Conservation (phyloP, 257 asterid species). For the Sherardia arvensis region DNA sequence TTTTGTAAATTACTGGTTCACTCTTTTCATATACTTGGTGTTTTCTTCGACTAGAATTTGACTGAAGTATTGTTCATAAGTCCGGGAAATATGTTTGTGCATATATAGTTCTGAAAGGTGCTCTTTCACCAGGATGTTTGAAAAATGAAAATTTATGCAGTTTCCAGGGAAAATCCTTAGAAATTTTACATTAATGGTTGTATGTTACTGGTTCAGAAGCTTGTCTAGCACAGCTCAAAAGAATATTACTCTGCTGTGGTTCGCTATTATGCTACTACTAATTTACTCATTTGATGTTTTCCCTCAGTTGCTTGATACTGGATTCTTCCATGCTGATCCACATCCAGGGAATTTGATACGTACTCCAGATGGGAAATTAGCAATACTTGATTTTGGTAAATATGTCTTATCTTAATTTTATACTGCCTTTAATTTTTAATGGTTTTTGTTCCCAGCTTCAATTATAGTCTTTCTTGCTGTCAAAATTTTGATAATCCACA, state of each 20-base stretch:
- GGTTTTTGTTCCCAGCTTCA: background rate
- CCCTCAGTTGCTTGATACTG: conserved; percentile 94
- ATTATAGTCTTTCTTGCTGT: background rate
- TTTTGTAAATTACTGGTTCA: background rate
- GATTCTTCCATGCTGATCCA: conserved; percentile 99
- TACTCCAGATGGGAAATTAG: conserved; percentile 96
- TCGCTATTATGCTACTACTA: conserved; percentile 3
- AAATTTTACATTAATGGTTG: too few species aligned
- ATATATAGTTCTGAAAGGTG: background rate
- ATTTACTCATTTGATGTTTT: conserved; percentile 20
- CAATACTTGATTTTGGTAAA: conserved; percentile 92
- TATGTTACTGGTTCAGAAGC: background rate
- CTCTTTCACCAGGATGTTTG: background rate
- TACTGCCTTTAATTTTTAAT: conserved; percentile 2
- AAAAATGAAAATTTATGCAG: background rate
- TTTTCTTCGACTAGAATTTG: background rate
- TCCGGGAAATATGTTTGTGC: background rate
- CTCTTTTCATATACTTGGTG: background rate
- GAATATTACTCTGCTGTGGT: background rate
- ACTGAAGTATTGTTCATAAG: background rate
- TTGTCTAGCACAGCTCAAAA: background rate
- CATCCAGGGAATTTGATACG: conserved; percentile 98
- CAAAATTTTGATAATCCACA: background rate
- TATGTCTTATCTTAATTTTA: background rate
- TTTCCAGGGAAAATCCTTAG: too few species aligned